phyloP scores from a whole-genome alignment of 192 early-diverging fungal species.

The Dissophora ornata region DNA sequence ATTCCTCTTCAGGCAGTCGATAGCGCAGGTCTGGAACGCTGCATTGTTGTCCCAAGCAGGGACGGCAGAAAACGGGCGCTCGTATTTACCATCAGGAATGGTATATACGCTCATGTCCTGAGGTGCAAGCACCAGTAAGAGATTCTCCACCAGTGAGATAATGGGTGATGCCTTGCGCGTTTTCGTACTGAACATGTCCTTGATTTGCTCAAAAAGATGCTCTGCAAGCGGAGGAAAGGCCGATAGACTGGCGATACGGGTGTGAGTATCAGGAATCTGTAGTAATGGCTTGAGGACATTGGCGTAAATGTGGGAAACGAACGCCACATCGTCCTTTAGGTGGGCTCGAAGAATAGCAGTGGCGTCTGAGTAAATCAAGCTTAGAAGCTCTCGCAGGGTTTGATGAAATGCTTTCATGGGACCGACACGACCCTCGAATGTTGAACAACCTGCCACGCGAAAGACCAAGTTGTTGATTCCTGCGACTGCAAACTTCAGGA shows the following conservation, averaged over 20 bases:
- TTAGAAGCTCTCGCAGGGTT: slow-evolving; percentile 4
- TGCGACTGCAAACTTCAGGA: slow-evolving; percentile 19
- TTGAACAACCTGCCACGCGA: slow-evolving; percentile 23
- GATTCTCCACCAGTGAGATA: slow-evolving; percentile 3
- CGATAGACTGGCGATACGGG: too few relatives aligned
- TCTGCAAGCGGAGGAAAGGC: slow-evolving; percentile 38
- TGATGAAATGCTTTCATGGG: slow-evolving; percentile 11
- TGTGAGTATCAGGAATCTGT: background rate
- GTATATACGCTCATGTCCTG: slow-evolving; percentile 27
- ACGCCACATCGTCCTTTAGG: background rate
- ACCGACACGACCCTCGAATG: slow-evolving; percentile 1
- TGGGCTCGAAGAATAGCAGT: slow-evolving; percentile 2
- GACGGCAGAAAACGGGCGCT: slow-evolving; percentile 24
- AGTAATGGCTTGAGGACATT: slow-evolving; percentile 15
- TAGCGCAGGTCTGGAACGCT: slow-evolving; percentile 19
- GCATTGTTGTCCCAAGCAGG: slow-evolving; percentile 35
- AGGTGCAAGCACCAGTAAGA: slow-evolving; percentile 18
- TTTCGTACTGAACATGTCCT: slow-evolving; percentile 17
- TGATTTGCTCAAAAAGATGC: slow-evolving; percentile 26
- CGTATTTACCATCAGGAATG: slow-evolving; percentile 9
- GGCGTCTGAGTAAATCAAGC: background rate
- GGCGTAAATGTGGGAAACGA: slow-evolving; percentile 8
- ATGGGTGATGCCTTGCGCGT: slow-evolving; percentile 1
- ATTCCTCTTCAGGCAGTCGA: slow-evolving; percentile 9
- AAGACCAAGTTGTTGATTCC: slow-evolving; percentile 20